These are phyloP conservation scores for Gnaphalium uliginosum DNA, from an alignment of 129 eudicot species.

Conservation along the genomic window DNA sequence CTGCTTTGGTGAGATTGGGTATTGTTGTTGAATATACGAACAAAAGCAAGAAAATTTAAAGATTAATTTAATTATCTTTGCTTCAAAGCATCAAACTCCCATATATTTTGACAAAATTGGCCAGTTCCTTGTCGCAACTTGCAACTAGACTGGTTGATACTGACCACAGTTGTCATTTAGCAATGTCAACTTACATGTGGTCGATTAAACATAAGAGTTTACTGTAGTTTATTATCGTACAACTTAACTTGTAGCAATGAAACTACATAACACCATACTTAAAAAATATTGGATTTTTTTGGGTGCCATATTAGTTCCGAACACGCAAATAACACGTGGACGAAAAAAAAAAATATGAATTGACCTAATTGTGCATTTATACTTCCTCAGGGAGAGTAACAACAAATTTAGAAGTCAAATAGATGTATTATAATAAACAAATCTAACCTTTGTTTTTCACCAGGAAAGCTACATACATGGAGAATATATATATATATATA, in stretches of 20 bases:
- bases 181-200: not conserved
- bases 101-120: not conserved
- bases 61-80: not conserved
- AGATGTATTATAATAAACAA: not conserved
- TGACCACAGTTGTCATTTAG: slow-evolving; percentile 2
- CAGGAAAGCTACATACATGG: slow-evolving; percentile 35
- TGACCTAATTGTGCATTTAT: not conserved
- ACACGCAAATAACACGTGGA: no score
- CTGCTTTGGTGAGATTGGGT: no score
- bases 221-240: not conserved
- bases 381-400: not conserved
- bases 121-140: not conserved
- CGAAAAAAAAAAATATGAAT: no score
- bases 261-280: not conserved
- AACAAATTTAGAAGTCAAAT: not conserved
- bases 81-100: not conserved
- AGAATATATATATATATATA: slow-evolving; percentile 34
- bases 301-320: not conserved
- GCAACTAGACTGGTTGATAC: slow-evolving; percentile 1
- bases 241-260: not conserved
- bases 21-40: no score
- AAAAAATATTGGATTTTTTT: no score
- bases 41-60: not conserved
- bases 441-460: slow-evolving; percentile 11
- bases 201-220: not conserved